Conservation (phyloP, 192 early-diverging fungal species). For the Backusella tuberculispora region DNA sequence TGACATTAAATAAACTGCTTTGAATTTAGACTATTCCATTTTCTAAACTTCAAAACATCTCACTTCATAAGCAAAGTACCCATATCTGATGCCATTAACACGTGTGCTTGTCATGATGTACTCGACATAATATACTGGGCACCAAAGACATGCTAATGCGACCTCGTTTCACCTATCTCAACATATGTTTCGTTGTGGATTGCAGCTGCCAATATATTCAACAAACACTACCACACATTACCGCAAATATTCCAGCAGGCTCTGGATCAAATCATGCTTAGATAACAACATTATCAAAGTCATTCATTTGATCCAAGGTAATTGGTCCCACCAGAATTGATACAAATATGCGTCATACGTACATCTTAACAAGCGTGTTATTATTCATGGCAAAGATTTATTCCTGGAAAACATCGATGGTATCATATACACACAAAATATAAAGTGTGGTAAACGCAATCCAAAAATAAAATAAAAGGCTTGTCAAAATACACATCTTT, state of each 20-base stretch:
- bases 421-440: conserved; percentile 4
- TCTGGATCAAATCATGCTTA: conserved; percentile 2
- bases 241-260: conserved; percentile 7
- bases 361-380: conserved; percentile 9
- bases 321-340: conserved; percentile 9
- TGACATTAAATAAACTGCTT: conserved; percentile 9
- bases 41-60: conserved; percentile 18
- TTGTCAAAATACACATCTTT: not conserved
- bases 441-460: conserved; percentile 4
- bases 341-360: conserved; percentile 11
- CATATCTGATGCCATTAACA: conserved; percentile 5
- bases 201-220: conserved; percentile 11
- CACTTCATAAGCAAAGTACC: conserved; percentile 10
- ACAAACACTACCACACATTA: conserved; percentile 6
- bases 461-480: conserved; percentile 8
- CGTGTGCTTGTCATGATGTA: conserved; percentile 16
- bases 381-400: conserved; percentile 12
- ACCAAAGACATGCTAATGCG: conserved; percentile 15
- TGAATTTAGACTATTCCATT: conserved; percentile 18
- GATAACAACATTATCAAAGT: not conserved
- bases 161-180: not conserved
- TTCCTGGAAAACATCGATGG: conserved; percentile 1
- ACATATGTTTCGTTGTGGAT: conserved; percentile 18
- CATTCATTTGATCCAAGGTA: not conserved
- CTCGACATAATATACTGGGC: conserved; percentile 16